A percentile compares a stretch with the other conserved stretches of the same genome.
These are phyloP conservation scores for Neolentinus lepideus DNA, from an alignment of 1,284 basidiomycete genomes.

Conservation along the genomic window DNA sequence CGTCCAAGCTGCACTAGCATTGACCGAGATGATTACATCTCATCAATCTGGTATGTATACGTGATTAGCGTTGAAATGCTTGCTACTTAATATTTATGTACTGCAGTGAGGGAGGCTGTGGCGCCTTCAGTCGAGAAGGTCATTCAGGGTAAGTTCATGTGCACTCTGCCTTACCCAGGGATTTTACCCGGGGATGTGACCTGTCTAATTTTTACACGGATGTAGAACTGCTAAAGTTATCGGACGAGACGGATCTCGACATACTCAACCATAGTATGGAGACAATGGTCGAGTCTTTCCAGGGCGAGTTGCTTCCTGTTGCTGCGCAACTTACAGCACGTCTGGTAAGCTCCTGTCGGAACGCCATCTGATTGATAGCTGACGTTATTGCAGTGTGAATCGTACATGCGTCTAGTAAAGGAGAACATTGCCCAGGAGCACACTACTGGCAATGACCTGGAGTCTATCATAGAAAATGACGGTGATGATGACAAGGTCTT, in stretches of 20 bases:
- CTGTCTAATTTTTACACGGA: neutral
- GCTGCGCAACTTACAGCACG: slow-evolving; percentile 77
- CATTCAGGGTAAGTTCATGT: slow-evolving; percentile 61
- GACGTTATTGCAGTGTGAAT: slow-evolving; percentile 51
- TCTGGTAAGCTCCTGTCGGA: slow-evolving; percentile 43
- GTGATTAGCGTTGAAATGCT: neutral
- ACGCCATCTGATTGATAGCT: neutral
- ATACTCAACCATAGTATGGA: slow-evolving; percentile 79
- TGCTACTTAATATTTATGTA: neutral
- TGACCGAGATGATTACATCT: slow-evolving; percentile 71
- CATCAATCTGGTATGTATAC: slow-evolving; percentile 50
- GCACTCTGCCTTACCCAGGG: too few species aligned
- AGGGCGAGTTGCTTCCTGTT: slow-evolving; percentile 80
- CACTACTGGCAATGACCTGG: slow-evolving; percentile 38
- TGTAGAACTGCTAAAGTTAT: slow-evolving; percentile 76
- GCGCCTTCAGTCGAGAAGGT: slow-evolving; percentile 81
- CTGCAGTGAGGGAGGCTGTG: slow-evolving; percentile 61
- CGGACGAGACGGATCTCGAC: slow-evolving; percentile 87
- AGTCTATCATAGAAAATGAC: slow-evolving; percentile 41
- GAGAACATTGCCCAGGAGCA: slow-evolving; percentile 58
- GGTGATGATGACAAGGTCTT: slow-evolving; percentile 78
- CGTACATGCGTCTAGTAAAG: slow-evolving; percentile 72
- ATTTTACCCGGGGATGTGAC: neutral
- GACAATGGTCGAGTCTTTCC: slow-evolving; percentile 81
- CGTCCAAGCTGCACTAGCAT: slow-evolving; percentile 76